These are phyloP conservation scores for Piper longum DNA, from an alignment of 164 flowering plant species.

Conservation along the genomic window DNA sequence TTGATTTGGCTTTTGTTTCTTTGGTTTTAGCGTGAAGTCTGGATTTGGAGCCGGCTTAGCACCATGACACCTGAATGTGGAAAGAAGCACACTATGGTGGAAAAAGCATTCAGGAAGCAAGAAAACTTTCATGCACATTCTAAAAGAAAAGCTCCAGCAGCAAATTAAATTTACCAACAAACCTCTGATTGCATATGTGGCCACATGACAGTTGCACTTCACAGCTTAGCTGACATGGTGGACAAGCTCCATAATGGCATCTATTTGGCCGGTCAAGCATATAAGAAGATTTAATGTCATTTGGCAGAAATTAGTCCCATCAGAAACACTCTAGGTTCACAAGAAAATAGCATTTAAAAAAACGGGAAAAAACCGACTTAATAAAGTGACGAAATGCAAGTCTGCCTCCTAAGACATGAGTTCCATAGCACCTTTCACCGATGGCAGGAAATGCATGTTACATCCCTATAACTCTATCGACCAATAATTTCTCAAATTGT, in stretches of 20 bases:
- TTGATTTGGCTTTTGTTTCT: slow-evolving; percentile 48
- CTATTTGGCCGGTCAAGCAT: slow-evolving; percentile 51
- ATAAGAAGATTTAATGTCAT: neutral
- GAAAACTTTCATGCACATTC: neutral
- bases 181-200: slow-evolving; percentile 77
- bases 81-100: neutral
- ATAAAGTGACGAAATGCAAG: too few relatives aligned
- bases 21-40: slow-evolving; percentile 75
- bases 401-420: too few relatives aligned
- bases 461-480: too few relatives aligned
- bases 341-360: too few relatives aligned
- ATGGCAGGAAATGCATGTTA: too few relatives aligned
- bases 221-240: slow-evolving; percentile 58
- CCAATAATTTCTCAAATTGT: too few relatives aligned
- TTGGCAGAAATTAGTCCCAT: neutral
- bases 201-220: slow-evolving; percentile 72
- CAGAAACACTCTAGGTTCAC: too few relatives aligned
- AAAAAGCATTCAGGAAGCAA: neutral
- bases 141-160: neutral
- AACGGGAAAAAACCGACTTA: too few relatives aligned
- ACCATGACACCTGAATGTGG: slow-evolving; percentile 67
- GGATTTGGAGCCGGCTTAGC: slow-evolving; percentile 80
- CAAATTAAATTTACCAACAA: slow-evolving; percentile 1
- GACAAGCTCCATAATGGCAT: slow-evolving; percentile 96
- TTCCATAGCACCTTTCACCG: too few relatives aligned